Evolutionary conservation across 1,139 yeast genomes (phyloP), one percentile per base, ranked within the genome.

Genomic region (Yamadazyma jaroonii): DNA sequence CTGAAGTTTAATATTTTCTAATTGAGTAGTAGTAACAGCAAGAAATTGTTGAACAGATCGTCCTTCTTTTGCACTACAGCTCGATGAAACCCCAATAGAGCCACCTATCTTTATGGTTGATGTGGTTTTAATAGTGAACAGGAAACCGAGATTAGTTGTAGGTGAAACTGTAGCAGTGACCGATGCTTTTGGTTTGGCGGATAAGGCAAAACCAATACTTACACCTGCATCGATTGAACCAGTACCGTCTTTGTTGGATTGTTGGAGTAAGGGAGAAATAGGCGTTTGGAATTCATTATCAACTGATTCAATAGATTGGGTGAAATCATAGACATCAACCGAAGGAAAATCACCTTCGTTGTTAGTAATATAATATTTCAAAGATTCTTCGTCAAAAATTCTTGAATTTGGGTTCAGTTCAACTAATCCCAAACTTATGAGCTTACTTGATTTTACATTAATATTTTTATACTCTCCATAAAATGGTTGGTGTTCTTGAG

Each of bases 21-120:
- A 39, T 20, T 28, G 34, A 3, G 41, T 14, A n/a, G 33, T 26
- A 4, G 30, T 36, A 8, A 40, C 38, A 4, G 28, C 28, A 6
- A 46, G 27, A 29, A 34, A 39, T 13, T 42, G 44, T 12, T 27
- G 27, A 3, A 45, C 45, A 4, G 45, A 27, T 21, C 37, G 40
- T 3, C 52, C 49, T 10, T 44, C 35, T 21, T 25, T 34, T 5
- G 47, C 39, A 23, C 29, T 25, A 35, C 52, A 48, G n/a, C 41
- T 25, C 9, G 43, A 29, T 10, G 45, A 30, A 25, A 40, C 28
- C 2, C 30, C 4, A 15, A 32, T 6, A 8, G 36, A 27, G 4
- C 31, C 30, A 25, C 34, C 32, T 6, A 33, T n/a, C 2, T 17
- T 34, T 9, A 33, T 29, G n/a, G 28, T 30, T n/a, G 25, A 3